Evolutionary conservation across 2,329 filamentous ascomycete genomes (phyloP), one percentile per base, ranked within the genome.

Genomic region (Venturia pyrina): DNA sequence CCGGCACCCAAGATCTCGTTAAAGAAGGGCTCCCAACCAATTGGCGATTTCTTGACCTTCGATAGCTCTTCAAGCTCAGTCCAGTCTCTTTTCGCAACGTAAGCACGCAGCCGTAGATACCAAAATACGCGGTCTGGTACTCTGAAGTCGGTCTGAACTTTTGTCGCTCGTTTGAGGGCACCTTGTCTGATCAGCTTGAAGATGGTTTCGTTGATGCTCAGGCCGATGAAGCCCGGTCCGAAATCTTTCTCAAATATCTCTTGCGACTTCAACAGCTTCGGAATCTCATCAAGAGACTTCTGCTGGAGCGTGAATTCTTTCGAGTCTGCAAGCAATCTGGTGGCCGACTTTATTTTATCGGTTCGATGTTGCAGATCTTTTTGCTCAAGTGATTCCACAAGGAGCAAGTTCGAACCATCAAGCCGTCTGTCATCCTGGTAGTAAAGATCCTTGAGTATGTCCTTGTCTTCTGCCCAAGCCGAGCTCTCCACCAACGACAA

Each of bases 1-100:
- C 95, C 95, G 1, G 95, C 95, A 60, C 89, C 87, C 0, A 98
- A 81, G 37, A 90, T 87, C 71, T 96, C 89, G 73, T 95, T 96
- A 81, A 90, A 97, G 78, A 96, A 99, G 0, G 93, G 91, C 87
- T 96, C 91, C 95, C 95, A 99, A 13, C 93, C 93, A 74, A 99
- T 98, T 0, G 93, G 91, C 67, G 89, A 95, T 76, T 93, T 96
- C 73, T 90, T 84, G 48, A 76, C 85, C 72, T 88, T 89, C 44
- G 86, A 85, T 70, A 91, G 85, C 70, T 97, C 93, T 75, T 98
- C 93, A 66, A 99, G 84, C 75, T 97, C 93, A 63, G 85, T 87
- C 92, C 93, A 99, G 73, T 96, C 90, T 65, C 95, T 85, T 74
- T 92, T 91, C 19, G 90, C 89, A 2, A 99, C 91, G 63, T 98